Evolutionary conservation across 2,329 filamentous ascomycete species (phyloP).

Genomic region (Calonectria henricotiae): DNA sequence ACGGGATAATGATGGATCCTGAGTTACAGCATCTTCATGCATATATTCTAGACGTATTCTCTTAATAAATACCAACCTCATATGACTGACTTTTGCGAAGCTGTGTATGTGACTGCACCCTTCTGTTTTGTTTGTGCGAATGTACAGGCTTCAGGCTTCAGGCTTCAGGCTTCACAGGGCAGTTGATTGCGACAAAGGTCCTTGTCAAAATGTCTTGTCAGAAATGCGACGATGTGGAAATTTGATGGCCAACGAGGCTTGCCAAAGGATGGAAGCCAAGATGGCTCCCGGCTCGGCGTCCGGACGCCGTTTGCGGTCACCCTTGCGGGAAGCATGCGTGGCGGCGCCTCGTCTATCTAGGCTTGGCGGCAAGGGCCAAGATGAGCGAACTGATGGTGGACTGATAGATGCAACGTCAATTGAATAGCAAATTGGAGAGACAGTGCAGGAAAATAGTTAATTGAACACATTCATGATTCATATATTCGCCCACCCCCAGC

Average conservation of each 20-base stretch:
- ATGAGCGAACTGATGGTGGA: not conserved
- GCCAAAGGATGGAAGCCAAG: not conserved
- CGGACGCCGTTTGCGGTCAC: slow-evolving; percentile 5
- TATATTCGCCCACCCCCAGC: not conserved
- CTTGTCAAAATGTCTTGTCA: not conserved
- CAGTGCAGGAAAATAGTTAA: not conserved
- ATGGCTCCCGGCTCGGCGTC: not conserved
- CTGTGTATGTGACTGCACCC: not conserved
- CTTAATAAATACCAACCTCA: slow-evolving; percentile 21
- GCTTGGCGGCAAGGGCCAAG: not conserved
- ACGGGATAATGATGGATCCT: slow-evolving; percentile 14
- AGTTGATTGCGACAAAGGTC: not conserved
- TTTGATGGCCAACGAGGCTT: not conserved
- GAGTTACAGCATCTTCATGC: slow-evolving; percentile 17
- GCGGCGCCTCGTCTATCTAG: slow-evolving; percentile 13
- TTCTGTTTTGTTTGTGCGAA: not conserved
- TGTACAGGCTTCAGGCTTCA: no score
- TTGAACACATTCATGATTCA: not conserved
- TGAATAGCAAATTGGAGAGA: not conserved
- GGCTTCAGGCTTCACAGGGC: no score
- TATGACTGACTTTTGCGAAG: not conserved
- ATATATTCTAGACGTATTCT: slow-evolving; percentile 21
- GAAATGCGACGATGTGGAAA: slow-evolving; percentile 12
- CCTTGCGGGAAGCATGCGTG: slow-evolving; percentile 8
- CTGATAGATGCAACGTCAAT: not conserved